phyloP scores from a whole-genome alignment of 495 filamentous ascomycete species.

The Hypoxylon intermedium region DNA sequence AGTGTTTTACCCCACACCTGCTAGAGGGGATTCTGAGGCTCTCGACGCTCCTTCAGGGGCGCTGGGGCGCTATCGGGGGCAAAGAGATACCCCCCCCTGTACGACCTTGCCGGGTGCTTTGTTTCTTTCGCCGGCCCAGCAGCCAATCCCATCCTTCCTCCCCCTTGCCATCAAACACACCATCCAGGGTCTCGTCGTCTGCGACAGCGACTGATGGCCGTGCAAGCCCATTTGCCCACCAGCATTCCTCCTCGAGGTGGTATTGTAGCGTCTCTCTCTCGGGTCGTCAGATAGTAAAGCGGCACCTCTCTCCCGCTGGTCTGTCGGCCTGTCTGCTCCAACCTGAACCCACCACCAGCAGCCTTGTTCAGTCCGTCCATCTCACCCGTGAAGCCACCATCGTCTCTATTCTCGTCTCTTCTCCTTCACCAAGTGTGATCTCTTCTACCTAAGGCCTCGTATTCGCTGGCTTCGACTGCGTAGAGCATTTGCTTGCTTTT shows the following conservation, averaged over 20 bases:
- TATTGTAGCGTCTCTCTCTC: constrained; percentile 12
- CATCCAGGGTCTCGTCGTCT: constrained; percentile 40
- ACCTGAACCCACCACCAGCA: too few relatives aligned
- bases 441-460: constrained; percentile 45
- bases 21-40: constrained; percentile 28
- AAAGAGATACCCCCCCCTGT: constrained; percentile 9
- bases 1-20: constrained; percentile 42
- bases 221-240: constrained; percentile 25
- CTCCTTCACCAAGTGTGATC: constrained; percentile 19
- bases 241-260: constrained; percentile 8
- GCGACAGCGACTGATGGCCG: constrained; percentile 20
- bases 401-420: constrained; percentile 22
- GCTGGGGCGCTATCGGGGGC: background rate
- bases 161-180: constrained; percentile 49
- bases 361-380: constrained; percentile 27
- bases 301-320: too few relatives aligned
- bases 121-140: constrained; percentile 24
- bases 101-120: constrained; percentile 10
- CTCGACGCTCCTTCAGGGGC: constrained; percentile 25
- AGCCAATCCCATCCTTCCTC: constrained; percentile 43
- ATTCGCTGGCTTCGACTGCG: constrained; percentile 40
- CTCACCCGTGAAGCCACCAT: constrained; percentile 24
- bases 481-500: constrained; percentile 42
- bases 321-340: constrained; percentile 6
- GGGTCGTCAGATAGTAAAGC: constrained; percentile 4